Conservation (phyloP, 257 asterid species). For the Apocynum venetum region DNA sequence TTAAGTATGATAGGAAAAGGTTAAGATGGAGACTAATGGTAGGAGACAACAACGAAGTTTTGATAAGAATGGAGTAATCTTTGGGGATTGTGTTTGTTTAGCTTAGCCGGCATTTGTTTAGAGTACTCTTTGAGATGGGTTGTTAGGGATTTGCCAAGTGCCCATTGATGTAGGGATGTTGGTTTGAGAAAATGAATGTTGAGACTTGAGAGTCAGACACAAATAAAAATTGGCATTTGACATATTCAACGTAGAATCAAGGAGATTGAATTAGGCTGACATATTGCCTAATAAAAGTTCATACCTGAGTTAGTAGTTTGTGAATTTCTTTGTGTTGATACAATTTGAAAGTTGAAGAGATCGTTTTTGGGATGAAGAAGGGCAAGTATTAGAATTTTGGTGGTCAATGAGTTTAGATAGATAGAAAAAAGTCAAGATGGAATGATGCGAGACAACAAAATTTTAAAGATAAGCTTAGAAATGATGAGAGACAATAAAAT, state of each 20-base stretch:
- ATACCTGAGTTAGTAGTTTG: too few species aligned
- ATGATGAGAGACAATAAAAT: too few species aligned
- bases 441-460: too few species aligned
- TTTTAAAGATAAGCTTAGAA: too few species aligned
- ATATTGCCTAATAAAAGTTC: too few species aligned
- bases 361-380: too few species aligned
- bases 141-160: slow-evolving; percentile 10
- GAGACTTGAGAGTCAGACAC: not conserved
- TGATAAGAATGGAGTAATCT: slow-evolving; percentile 26
- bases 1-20: slow-evolving; percentile 18
- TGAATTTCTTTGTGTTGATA: too few species aligned
- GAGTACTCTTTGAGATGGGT: not conserved
- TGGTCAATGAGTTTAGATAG: too few species aligned
- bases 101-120: slow-evolving; percentile 27
- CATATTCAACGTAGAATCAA: not conserved
- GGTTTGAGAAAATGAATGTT: not conserved
- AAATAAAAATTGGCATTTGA: not conserved
- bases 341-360: too few species aligned
- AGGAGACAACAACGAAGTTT: slow-evolving; percentile 7
- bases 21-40: slow-evolving; percentile 22
- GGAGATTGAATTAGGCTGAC: too few species aligned
- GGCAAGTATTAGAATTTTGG: too few species aligned
- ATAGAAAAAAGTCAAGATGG: too few species aligned
- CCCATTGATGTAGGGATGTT: slow-evolving; percentile 6
- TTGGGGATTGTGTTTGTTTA: slow-evolving; percentile 39